A percentile compares a stretch with the other conserved stretches of the same genome.
phyloP scores from a whole-genome alignment of 139 green algal genomes.

The Prasinococcaceae sp. region DNA sequence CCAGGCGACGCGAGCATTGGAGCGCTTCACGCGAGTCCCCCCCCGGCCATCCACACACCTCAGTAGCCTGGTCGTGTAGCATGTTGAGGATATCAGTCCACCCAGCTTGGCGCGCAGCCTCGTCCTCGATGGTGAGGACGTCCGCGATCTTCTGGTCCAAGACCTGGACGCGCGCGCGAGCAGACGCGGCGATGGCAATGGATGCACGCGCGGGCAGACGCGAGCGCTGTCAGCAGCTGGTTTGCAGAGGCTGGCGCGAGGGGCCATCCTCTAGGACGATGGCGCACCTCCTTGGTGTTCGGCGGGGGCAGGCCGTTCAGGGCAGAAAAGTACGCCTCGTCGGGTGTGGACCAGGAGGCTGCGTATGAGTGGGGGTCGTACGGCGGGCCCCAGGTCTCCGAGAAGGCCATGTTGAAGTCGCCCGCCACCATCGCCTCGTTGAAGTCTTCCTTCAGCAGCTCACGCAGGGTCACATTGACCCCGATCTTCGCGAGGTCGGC shows the following conservation, averaged over 20 bases:
- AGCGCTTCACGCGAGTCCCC: too few species aligned
- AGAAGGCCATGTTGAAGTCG: slow-evolving; percentile 16
- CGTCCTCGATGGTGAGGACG: neutral
- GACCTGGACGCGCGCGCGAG: too few species aligned
- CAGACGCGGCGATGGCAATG: too few species aligned
- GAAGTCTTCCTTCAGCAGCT: slow-evolving; percentile 2
- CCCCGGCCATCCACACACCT: too few species aligned
- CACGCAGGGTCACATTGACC: slow-evolving; percentile 6
- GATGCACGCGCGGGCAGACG: too few species aligned
- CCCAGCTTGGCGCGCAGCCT: slow-evolving; percentile 1
- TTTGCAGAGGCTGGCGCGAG: too few species aligned
- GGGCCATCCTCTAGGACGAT: too few species aligned
- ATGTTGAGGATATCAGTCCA: slow-evolving; percentile 11
- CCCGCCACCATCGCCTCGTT: slow-evolving; percentile 12
- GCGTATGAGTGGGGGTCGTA: slow-evolving; percentile 13
- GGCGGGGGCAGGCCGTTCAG: neutral
- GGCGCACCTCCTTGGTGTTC: slow-evolving; percentile 6
- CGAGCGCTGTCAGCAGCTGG: too few species aligned
- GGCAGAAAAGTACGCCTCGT: slow-evolving; percentile 5
- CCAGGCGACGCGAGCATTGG: too few species aligned
- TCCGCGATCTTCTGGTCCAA: slow-evolving; percentile 4
- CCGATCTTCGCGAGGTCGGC: slow-evolving; percentile 1
- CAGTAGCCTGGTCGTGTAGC: slow-evolving; percentile 9
- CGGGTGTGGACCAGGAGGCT: slow-evolving; percentile 1
- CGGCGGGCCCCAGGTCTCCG: slow-evolving; percentile 7